Percentiles rank a stretch among this genome's conserved stretches.
Evolutionary conservation across 1,139 yeast genomes (phyloP).

Genomic region (Debaryomycetaceae sp.): DNA sequence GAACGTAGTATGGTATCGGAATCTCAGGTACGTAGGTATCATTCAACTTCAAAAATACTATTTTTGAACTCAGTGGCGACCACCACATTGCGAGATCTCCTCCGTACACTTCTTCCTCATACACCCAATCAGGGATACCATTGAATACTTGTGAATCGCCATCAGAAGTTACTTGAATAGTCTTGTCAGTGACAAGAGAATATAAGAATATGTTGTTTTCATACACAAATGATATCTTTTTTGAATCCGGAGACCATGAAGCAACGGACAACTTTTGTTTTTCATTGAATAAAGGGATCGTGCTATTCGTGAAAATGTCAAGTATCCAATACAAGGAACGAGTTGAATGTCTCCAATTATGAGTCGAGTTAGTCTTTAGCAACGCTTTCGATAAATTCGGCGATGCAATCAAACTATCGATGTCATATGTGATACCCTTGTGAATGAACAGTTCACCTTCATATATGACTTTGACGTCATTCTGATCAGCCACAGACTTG

Average conservation of each 20-base stretch:
- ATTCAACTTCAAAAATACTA: constrained; percentile 47
- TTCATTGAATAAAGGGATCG: constrained; percentile 24
- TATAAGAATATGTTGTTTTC: constrained; percentile 57
- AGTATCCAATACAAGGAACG: constrained; percentile 61
- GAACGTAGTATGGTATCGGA: constrained; percentile 53
- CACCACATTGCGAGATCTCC: constrained; percentile 54
- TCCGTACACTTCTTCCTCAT: constrained; percentile 57
- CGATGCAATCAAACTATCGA: constrained; percentile 56
- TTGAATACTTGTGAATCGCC: constrained; percentile 49
- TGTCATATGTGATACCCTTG: constrained; percentile 37
- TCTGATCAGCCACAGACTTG: constrained; percentile 48
- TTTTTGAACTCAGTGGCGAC: constrained; percentile 51
- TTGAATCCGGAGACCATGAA: constrained; percentile 73
- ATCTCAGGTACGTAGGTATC: constrained; percentile 52
- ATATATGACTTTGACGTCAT: constrained; percentile 43
- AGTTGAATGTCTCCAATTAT: constrained; percentile 76
- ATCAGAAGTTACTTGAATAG: constrained; percentile 44
- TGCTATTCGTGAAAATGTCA: constrained; percentile 21
- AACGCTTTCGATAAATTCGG: constrained; percentile 60
- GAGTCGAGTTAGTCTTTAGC: constrained; percentile 48
- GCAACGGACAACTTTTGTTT: constrained; percentile 47
- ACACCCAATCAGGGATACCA: constrained; percentile 63
- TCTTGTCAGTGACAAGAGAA: constrained; percentile 12
- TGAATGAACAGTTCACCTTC: constrained; percentile 45
- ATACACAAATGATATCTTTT: constrained; percentile 61